Conservation (phyloP, 2,329 filamentous ascomycete species). For the Lachnellula occidentalis region DNA sequence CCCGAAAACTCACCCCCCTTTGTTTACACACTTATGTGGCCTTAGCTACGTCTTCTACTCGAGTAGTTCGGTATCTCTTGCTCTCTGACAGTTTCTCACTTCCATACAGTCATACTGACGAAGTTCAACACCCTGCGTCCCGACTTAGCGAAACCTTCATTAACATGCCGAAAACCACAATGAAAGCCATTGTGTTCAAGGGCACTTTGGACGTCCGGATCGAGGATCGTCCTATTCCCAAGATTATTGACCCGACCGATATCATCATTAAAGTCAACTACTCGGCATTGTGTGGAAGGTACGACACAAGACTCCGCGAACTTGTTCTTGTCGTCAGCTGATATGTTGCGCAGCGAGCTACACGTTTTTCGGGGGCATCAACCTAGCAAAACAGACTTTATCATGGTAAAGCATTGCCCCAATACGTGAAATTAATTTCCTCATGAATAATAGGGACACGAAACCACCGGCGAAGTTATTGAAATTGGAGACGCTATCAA, state of each 20-base stretch:
- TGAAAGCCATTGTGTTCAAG: conserved; percentile 88
- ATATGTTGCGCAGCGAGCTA: conserved; percentile 55
- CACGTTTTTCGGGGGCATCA: conserved; percentile 84
- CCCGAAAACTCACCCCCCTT: too few relatives aligned
- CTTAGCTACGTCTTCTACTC: too few relatives aligned
- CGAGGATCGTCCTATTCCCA: conserved; percentile 74
- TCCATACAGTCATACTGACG: too few relatives aligned
- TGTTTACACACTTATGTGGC: too few relatives aligned
- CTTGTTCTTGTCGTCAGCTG: background rate
- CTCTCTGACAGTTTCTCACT: too few relatives aligned
- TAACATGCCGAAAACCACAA: conserved; percentile 42
- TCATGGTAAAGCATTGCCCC: conserved; percentile 36
- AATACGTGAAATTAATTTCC: background rate
- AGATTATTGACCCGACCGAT: conserved; percentile 65
- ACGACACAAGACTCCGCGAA: conserved; percentile 30
- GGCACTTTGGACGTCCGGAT: conserved; percentile 44
- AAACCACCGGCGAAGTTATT: conserved; percentile 74
- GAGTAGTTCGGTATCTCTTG: too few relatives aligned
- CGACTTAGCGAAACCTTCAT: background rate
- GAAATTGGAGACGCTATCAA: conserved; percentile 64
- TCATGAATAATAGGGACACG: conserved; percentile 57
- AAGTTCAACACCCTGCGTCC: too few relatives aligned
- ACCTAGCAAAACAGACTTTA: conserved; percentile 56
- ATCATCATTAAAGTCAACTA: conserved; percentile 78
- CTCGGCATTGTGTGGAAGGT: conserved; percentile 86